phyloP scores from a whole-genome alignment of 306 rosid genomes.

The Ziziphus jujuba region DNA sequence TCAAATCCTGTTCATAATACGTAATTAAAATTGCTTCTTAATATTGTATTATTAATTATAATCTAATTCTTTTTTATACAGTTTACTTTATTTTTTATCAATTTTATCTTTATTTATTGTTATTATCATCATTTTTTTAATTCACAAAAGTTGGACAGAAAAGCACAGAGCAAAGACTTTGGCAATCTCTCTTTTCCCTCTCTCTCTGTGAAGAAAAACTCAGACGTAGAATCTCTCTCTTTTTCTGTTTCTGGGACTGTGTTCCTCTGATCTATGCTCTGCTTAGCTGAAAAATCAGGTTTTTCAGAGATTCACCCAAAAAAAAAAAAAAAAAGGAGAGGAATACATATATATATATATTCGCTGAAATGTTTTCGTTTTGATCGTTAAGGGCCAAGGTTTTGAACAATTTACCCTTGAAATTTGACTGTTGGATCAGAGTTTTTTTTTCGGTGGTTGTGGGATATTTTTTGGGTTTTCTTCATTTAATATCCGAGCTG shows the following conservation, averaged over 20 bases:
- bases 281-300: conserved; percentile 14
- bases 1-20: neutral
- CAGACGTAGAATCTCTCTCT: conserved; percentile 13
- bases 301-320: conserved; percentile 4
- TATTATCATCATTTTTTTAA: too few relatives aligned
- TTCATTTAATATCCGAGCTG: conserved; percentile 21
- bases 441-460: conserved; percentile 8
- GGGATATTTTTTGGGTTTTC: neutral
- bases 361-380: neutral
- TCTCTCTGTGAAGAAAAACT: conserved; percentile 8
- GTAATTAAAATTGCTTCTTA: neutral
- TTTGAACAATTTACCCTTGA: neutral
- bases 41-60: neutral
- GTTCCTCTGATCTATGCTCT: neutral
- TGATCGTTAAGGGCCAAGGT: neutral
- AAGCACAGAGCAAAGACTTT: conserved; percentile 20
- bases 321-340: conserved; percentile 7
- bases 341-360: neutral
- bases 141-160: conserved; percentile 33
- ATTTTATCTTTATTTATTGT: neutral
- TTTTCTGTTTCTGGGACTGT: conserved; percentile 15
- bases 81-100: conserved; percentile 32
- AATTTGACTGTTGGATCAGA: conserved; percentile 33
- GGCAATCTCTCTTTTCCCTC: conserved; percentile 1
- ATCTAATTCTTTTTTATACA: neutral